These are phyloP conservation scores for Quercus tomentella DNA, from an alignment of 331 rosid genomes.

Conservation along the genomic window DNA sequence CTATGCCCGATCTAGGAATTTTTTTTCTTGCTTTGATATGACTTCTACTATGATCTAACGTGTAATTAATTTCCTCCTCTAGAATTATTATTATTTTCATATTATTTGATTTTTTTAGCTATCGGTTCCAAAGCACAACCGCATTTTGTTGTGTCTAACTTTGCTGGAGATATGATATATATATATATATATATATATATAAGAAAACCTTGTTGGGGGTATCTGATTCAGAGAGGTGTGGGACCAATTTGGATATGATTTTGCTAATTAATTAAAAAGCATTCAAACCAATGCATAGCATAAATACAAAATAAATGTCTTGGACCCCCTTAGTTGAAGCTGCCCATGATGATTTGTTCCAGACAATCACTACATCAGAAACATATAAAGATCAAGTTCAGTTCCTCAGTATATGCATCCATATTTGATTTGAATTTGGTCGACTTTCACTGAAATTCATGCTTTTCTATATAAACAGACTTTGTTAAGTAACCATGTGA, in stretches of 20 bases:
- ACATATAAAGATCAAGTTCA: constrained; percentile 40
- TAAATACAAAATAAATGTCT: constrained; percentile 12
- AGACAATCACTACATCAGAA: constrained; percentile 36
- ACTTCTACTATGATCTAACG: not conserved
- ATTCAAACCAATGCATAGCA: not conserved
- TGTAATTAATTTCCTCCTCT: not conserved
- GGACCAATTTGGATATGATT: not conserved
- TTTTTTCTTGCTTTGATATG: not conserved
- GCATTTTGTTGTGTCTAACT: not conserved
- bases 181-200: no score
- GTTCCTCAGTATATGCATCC: constrained; percentile 42
- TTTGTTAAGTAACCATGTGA: not conserved
- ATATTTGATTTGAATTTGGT: constrained; percentile 30
- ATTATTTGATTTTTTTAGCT: not conserved
- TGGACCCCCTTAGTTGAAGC: constrained; percentile 53
- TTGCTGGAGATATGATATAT: no score
- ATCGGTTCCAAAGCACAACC: not conserved
- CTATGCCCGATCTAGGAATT: no score
- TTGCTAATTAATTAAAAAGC: not conserved
- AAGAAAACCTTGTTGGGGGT: no score
- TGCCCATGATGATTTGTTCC: constrained; percentile 53
- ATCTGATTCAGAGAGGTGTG: not conserved
- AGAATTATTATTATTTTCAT: not conserved
- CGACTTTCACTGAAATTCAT: constrained; percentile 49
- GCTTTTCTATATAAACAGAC: constrained; percentile 14